Conservation (phyloP, 768 basidiomycete genomes). For the Kwoniella sp. region DNA sequence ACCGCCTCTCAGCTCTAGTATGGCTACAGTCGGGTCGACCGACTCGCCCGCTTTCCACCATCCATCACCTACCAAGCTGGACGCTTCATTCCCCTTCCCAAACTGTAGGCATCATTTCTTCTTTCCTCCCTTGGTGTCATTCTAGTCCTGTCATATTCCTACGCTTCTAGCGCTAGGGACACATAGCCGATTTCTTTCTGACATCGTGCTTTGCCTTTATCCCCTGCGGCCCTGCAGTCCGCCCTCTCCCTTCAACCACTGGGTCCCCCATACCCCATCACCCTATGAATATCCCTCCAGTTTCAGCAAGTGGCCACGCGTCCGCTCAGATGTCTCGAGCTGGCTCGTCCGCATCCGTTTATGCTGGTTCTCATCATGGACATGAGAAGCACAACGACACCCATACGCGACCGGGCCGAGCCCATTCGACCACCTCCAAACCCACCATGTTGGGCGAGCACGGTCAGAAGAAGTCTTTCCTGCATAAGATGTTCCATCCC, state of each 20-base stretch:
- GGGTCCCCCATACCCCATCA: conserved; percentile 26
- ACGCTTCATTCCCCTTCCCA: conserved; percentile 47
- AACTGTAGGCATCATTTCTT: conserved; percentile 24
- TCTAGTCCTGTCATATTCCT: not conserved
- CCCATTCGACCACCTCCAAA: conserved; percentile 28
- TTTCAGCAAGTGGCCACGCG: conserved; percentile 13
- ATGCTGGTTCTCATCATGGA: conserved; percentile 18
- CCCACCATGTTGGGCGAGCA: conserved; percentile 45
- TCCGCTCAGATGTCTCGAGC: conserved; percentile 36
- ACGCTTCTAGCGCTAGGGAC: not conserved
- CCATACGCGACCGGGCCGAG: conserved; percentile 9
- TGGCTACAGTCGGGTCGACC: conserved; percentile 11
- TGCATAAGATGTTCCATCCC: conserved; percentile 55
- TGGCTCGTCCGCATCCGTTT: conserved; percentile 21
- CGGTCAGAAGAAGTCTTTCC: conserved; percentile 53
- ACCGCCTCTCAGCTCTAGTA: conserved; percentile 16
- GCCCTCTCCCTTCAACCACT: conserved; percentile 30
- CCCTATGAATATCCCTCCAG: conserved; percentile 39
- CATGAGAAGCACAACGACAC: conserved; percentile 21
- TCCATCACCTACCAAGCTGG: conserved; percentile 8
- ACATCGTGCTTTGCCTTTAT: not conserved
- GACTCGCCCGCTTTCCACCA: conserved; percentile 4
- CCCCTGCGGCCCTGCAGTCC: conserved; percentile 17
- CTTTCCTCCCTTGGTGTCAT: not conserved
- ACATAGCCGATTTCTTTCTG: not conserved